Evolutionary conservation across 2,329 filamentous ascomycete genomes (phyloP), one percentile per base, ranked within the genome.

Genomic region (Arachnomyces sp.): DNA sequence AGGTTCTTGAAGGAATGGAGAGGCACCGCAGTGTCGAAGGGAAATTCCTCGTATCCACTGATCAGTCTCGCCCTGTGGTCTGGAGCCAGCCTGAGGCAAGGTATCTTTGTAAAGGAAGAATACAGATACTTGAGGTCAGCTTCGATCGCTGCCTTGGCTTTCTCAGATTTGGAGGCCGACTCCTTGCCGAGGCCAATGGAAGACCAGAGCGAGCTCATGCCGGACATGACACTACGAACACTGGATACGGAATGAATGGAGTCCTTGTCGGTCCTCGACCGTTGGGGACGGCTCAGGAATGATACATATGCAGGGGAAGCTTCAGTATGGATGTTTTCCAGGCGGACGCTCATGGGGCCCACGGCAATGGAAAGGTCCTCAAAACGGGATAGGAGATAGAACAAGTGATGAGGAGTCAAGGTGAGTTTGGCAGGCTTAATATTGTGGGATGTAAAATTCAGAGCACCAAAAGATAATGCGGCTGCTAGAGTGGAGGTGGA

Each of bases 1-100:
- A 96, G 71, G 52, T 96, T 98, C 67, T 98, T 96, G 76, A 98
- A 96, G 7, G 85, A 84, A 61, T 94, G 83, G n/a, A 98, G 72
- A 14, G 92, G 92, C 20, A 98, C 92, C 14, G 92, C 92, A 16
- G 87, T 94, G 63, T 98, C 92, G 62, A 96, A 95, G 2, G 92
- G 92, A 51, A 96, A 98, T 63, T 95, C 90, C 63, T 98, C 92
- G 58, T 92, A 96, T 18, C 90, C 90, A 50, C 82, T 77, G 51
- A 98, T 95, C 45, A 95, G 71, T 39, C 84, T 81, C 36, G 90
- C 89, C 50, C 87, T 84, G 70, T 88, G 89, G 63, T 98, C 92
- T n/a, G 89, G 89, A 18, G 89, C 81, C 40, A 98, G 72, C 48
- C 83, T 81, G 47, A 98, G 71, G 57, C 86, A 94, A 0, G 92